phyloP scores from a whole-genome alignment of 208 protist species.

The Acanthamoeba sp. region DNA sequence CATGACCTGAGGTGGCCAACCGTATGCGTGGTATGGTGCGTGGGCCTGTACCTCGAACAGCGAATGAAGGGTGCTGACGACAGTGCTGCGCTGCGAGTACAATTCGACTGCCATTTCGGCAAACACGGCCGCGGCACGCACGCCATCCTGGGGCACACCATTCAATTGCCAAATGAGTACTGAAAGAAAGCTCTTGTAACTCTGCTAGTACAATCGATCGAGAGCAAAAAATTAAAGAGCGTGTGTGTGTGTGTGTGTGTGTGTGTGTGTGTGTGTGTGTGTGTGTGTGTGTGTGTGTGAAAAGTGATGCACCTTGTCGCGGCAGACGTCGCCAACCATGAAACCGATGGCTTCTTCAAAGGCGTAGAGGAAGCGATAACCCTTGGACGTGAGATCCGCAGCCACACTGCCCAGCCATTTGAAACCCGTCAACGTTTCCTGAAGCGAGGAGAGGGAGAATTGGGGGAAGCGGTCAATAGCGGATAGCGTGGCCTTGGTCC shows the following conservation, averaged over 20 bases:
- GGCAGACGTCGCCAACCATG: slow-evolving; percentile 93
- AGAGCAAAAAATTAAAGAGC: too few species aligned
- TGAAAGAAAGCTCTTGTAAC: too few species aligned
- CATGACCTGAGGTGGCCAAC: not conserved
- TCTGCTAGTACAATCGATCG: too few species aligned
- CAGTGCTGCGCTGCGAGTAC: slow-evolving; percentile 81
- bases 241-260: too few species aligned
- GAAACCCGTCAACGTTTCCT: slow-evolving; percentile 98
- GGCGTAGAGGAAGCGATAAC: slow-evolving; percentile 92
- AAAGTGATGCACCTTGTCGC: slow-evolving; percentile 95
- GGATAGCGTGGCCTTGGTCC: too few species aligned
- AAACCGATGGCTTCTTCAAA: slow-evolving; percentile 99
- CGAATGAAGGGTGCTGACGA: slow-evolving; percentile 39
- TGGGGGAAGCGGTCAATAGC: too few species aligned
- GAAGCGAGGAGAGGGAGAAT: too few species aligned
- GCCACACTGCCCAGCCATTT: slow-evolving; percentile 98
- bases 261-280: too few species aligned
- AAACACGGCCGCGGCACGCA: slow-evolving; percentile 93
- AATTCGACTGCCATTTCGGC: slow-evolving; percentile 94
- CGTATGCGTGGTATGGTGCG: too few species aligned
- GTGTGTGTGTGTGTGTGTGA: too few species aligned
- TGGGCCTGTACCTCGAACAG: not conserved
- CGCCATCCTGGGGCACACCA: slow-evolving; percentile 95
- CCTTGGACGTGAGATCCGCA: slow-evolving; percentile 83
- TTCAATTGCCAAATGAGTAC: too few species aligned